phyloP scores from a whole-genome alignment of 2,329 filamentous ascomycete genomes.

The Beauveria sp. region DNA sequence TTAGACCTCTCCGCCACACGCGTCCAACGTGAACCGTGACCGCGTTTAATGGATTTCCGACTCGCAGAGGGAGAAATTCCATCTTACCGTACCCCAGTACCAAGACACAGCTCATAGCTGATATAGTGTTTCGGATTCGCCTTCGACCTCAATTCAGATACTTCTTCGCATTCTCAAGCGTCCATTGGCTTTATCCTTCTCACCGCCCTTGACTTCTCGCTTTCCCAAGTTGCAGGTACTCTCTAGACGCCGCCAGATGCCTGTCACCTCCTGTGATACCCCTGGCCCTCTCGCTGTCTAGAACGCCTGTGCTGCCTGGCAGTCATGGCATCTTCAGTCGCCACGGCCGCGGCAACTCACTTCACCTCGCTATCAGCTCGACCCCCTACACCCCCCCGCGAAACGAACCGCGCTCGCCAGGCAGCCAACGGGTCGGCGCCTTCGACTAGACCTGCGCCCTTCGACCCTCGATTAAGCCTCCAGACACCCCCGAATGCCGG shows the following conservation, averaged over 20 bases:
- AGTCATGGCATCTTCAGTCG: conserved; percentile 35
- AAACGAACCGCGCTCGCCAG: conserved; percentile 34
- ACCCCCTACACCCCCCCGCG: conserved; percentile 62
- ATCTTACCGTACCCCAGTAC: background rate
- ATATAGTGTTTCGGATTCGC: background rate
- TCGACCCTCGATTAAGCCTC: conserved; percentile 32
- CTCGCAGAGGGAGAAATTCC: conserved; percentile 6
- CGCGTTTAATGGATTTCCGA: conserved; percentile 14
- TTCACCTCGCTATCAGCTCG: conserved; percentile 48
- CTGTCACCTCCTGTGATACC: background rate
- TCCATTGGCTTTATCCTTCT: background rate
- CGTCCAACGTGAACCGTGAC: conserved; percentile 15
- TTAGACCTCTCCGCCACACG: conserved; percentile 6
- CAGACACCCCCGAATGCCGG: conserved; percentile 46
- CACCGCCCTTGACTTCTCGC: too few relatives aligned
- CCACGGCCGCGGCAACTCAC: conserved; percentile 26
- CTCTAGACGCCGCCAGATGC: background rate
- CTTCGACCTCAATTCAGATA: background rate
- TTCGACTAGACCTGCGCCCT: conserved; percentile 27
- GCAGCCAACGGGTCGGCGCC: conserved; percentile 25
- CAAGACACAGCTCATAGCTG: background rate
- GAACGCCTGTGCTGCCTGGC: conserved; percentile 31
- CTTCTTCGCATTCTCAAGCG: background rate
- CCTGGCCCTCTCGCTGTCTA: conserved; percentile 23
- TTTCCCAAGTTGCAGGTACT: background rate